Base-by-base conservation (phyloP, 2,329 filamentous ascomycete genomes). In the Alternaria sp. region DNA sequence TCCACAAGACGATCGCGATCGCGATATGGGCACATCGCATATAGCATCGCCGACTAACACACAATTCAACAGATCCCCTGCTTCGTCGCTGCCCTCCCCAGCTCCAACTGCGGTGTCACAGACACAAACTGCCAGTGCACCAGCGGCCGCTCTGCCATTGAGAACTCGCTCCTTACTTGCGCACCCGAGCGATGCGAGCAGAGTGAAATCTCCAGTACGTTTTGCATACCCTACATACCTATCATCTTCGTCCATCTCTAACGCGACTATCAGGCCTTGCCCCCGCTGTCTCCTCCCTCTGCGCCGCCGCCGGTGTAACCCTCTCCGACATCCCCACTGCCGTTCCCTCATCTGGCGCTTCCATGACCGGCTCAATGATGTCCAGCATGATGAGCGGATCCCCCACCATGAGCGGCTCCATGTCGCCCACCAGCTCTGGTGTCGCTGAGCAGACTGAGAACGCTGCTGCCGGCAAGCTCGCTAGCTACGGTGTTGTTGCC, bases 51-150 rank as follows among this genome's bases (percentile, higher is more conserved):
- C 4, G 6, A 40, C 8, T 36, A 26, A 54, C 17, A n/a, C 7
- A 23, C 3, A 19, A 23, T 26, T 12, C 5, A 46, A 44, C 43
- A 85, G 83, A 72, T 83, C 43, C 64, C 79, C 57, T 88, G 86
- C 79, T 79, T 87, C 70, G 71, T 77, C 49, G 71, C 78, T 21
- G 84, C 85, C 66, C 81, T 86, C 71, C 74, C 76, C 17, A 74
- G 77, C n/a, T 82, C 83, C 19, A 81, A 82, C 70, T 88, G 86
- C 75, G 67, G 62, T 13, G 62, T 82, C 61, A 80, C 77, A 47
- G 85, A 88, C 75, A 72, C 79, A 46, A 76, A 72, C 54, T 88
- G 86, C 81, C 84, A 86, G 70, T 88, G 86, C 80, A 85, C 80
- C 4, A 81, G 77, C 9, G 80, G 79, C 43, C 70, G 70, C 15